Percentiles rank a stretch among this genome's conserved stretches.
Conservation (phyloP, 768 basidiomycete species). For the Boletus huronensis region DNA sequence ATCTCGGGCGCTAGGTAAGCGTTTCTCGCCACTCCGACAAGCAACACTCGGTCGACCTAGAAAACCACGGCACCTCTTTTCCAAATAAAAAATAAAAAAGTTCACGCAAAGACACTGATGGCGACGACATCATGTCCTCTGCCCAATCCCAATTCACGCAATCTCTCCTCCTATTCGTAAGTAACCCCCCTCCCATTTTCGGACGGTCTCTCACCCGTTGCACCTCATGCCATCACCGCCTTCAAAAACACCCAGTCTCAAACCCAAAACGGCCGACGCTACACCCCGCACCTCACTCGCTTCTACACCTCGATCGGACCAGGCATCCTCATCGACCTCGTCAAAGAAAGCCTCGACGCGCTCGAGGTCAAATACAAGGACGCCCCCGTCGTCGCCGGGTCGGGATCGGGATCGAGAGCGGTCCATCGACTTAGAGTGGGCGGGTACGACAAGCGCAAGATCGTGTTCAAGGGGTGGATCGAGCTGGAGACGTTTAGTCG, state of each 20-base stretch:
- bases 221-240: too few species aligned
- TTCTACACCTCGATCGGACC: conserved; percentile 70
- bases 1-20: conserved; percentile 35
- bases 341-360: conserved; percentile 50
- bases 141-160: conserved; percentile 76
- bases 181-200: conserved; percentile 19
- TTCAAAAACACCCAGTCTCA: conserved; percentile 55
- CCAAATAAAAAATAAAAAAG: conserved; percentile 11
- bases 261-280: conserved; percentile 70
- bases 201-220: neutral
- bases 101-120: conserved; percentile 45
- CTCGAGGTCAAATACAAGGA: conserved; percentile 50
- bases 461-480: conserved; percentile 71
- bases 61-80: too few species aligned
- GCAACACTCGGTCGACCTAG: neutral
- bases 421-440: conserved; percentile 55
- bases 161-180: conserved; percentile 74
- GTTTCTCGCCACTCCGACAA: neutral
- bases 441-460: conserved; percentile 60
- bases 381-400: conserved; percentile 22
- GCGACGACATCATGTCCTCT: conserved; percentile 58
- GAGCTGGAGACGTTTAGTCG: conserved; percentile 61
- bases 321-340: conserved; percentile 45
- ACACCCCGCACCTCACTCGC: conserved; percentile 73
- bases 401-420: conserved; percentile 9